Percentiles rank a stretch among this genome's conserved stretches.
Evolutionary conservation across 2,329 filamentous ascomycete genomes (phyloP).

Genomic region (Claviceps sp.): DNA sequence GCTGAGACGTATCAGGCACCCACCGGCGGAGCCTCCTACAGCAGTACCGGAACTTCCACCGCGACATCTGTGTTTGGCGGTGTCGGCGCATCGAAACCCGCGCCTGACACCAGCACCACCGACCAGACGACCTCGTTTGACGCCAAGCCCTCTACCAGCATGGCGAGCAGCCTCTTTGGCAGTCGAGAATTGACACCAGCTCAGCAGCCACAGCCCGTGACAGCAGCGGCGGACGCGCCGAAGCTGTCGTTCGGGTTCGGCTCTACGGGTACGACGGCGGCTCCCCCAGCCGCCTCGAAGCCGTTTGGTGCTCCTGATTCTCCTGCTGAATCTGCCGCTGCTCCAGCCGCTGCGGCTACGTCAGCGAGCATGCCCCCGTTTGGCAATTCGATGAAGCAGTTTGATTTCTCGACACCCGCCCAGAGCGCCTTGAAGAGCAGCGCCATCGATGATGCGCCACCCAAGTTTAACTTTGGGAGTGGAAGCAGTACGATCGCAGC

Average conservation of each 20-base stretch:
- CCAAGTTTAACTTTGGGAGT: too few species aligned
- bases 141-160: conserved; percentile 8
- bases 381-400: conserved; percentile 31
- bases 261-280: conserved; percentile 14
- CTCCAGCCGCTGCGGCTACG: conserved; percentile 6
- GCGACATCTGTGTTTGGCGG: conserved; percentile 7
- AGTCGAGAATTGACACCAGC: conserved; percentile 8
- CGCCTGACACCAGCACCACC: conserved; percentile 6
- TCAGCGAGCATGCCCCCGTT: conserved; percentile 20
- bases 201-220: conserved; percentile 9
- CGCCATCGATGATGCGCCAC: too few species aligned
- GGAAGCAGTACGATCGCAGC: too few species aligned
- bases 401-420: conserved; percentile 16
- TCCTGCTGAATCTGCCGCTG: conserved; percentile 8
- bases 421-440: too few species aligned
- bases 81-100: not conserved
- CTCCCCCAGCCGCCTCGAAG: conserved; percentile 17
- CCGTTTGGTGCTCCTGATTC: conserved; percentile 26
- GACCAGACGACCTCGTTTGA: conserved; percentile 13
- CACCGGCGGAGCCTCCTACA: conserved; percentile 9
- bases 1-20: conserved; percentile 14
- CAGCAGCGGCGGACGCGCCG: conserved; percentile 8
- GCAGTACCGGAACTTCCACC: not conserved
- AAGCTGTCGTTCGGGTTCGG: conserved; percentile 23
- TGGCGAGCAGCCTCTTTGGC: conserved; percentile 4